Percentiles rank a stretch among this genome's conserved stretches.
These are phyloP conservation scores for Moesziomyces aphidis DNA, from an alignment of 1,284 basidiomycete genomes.

Conservation along the genomic window DNA sequence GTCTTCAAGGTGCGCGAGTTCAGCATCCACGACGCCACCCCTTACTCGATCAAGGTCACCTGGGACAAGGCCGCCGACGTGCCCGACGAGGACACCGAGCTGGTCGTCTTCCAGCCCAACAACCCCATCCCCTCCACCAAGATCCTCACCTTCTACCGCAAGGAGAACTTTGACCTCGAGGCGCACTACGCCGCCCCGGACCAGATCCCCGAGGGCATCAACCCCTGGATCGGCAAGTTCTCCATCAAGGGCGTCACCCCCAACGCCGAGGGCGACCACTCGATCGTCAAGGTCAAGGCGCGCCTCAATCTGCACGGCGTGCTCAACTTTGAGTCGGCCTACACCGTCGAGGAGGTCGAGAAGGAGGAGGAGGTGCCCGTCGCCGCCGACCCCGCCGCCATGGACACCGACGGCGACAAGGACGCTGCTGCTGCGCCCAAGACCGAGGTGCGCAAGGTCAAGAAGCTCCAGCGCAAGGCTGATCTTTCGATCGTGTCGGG, in stretches of 20 bases:
- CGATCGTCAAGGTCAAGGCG: conserved; percentile 68
- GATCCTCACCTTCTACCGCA: conserved; percentile 68
- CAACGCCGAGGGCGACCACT: conserved; percentile 65
- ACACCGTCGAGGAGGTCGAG: conserved; percentile 67
- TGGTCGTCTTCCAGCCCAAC: conserved; percentile 67
- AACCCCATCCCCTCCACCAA: conserved; percentile 68
- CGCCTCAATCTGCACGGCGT: conserved; percentile 67
- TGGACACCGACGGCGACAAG: conserved; percentile 58
- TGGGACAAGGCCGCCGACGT: conserved; percentile 66
- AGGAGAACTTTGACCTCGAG: conserved; percentile 66
- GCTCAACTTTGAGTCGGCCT: conserved; percentile 66
- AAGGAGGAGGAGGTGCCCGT: conserved; percentile 67
- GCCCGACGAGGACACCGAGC: conserved; percentile 67
- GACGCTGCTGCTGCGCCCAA: conserved; percentile 52
- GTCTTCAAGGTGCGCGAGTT: conserved; percentile 68
- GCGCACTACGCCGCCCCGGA: conserved; percentile 62
- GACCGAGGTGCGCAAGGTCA: conserved; percentile 66
- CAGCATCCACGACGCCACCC: conserved; percentile 64
- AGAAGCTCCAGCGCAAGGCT: conserved; percentile 67
- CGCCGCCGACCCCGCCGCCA: conserved; percentile 51
- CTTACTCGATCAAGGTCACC: conserved; percentile 68
- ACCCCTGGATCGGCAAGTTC: conserved; percentile 65
- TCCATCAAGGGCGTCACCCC: conserved; percentile 65
- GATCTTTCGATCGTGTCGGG: conserved; percentile 61
- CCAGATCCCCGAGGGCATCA: conserved; percentile 60